Conservation (phyloP, 2,329 filamentous ascomycete genomes). For the Eutypa lata region DNA sequence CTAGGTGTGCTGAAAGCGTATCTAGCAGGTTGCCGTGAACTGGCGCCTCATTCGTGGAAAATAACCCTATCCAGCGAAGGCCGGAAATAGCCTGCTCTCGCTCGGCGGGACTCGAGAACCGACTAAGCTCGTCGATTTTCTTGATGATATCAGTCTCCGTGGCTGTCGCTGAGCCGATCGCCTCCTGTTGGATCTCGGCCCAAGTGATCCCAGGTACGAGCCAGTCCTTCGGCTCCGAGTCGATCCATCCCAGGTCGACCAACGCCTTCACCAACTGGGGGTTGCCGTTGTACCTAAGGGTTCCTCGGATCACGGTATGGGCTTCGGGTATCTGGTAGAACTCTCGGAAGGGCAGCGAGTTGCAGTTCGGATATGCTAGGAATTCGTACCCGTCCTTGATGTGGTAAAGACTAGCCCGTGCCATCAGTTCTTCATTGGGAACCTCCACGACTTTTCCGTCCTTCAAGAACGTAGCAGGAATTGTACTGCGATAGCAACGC, state of each 20-base stretch:
- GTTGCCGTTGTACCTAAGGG: slow-evolving; percentile 66
- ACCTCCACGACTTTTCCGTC: slow-evolving; percentile 52
- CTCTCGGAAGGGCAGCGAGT: slow-evolving; percentile 64
- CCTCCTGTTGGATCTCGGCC: slow-evolving; percentile 16
- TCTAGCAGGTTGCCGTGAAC: slow-evolving; percentile 65
- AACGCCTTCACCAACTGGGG: slow-evolving; percentile 66
- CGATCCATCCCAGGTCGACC: slow-evolving; percentile 65
- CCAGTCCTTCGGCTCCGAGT: slow-evolving; percentile 13
- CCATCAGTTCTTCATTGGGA: slow-evolving; percentile 55
- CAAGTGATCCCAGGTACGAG: slow-evolving; percentile 17
- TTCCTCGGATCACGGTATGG: slow-evolving; percentile 64
- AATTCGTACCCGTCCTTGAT: slow-evolving; percentile 57
- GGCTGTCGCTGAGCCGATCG: slow-evolving; percentile 6
- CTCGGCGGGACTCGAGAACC: slow-evolving; percentile 58
- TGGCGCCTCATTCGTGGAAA: slow-evolving; percentile 51
- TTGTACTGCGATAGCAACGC: slow-evolving; percentile 66
- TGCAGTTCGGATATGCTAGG: slow-evolving; percentile 68
- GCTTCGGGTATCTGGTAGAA: slow-evolving; percentile 69
- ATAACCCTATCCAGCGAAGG: slow-evolving; percentile 60
- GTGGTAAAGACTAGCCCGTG: slow-evolving; percentile 63
- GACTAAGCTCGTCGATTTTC: slow-evolving; percentile 60
- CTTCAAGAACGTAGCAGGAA: slow-evolving; percentile 61
- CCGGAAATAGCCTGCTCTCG: slow-evolving; percentile 61
- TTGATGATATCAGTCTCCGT: slow-evolving; percentile 49
- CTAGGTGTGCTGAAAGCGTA: slow-evolving; percentile 68